phyloP scores from a whole-genome alignment of 345 rosid genomes.

The Geranium rotundifolium region DNA sequence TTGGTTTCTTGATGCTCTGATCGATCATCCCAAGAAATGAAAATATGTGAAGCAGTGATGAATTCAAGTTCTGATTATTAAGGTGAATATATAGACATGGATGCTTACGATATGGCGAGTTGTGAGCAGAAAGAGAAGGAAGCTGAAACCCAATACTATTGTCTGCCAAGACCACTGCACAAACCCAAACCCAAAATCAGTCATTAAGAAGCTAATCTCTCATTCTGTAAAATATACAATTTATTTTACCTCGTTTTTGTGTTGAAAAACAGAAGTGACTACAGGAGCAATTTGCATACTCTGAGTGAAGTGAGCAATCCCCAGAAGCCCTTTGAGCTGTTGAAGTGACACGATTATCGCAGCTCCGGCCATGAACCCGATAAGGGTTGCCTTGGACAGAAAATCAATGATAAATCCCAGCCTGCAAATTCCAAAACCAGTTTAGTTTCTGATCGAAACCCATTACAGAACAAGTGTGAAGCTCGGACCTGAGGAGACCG shows the following conservation, averaged over 20 bases:
- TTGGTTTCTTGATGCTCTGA: conserved; percentile 79
- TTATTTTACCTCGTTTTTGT: conserved; percentile 53
- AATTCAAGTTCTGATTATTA: too few species aligned
- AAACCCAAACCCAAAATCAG: not conserved
- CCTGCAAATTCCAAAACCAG: conserved; percentile 30
- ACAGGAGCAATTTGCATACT: too few species aligned
- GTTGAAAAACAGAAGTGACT: too few species aligned
- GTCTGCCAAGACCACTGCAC: conserved; percentile 98
- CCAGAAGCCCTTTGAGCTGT: too few species aligned
- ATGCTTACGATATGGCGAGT: conserved; percentile 67
- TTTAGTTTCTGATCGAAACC: not conserved
- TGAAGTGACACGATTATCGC: too few species aligned
- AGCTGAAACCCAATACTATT: conserved; percentile 53
- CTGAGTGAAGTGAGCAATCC: too few species aligned
- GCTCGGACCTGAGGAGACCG: conserved; percentile 87
- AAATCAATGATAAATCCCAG: conserved; percentile 92
- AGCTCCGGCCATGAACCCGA: too few species aligned
- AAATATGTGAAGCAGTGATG: not conserved
- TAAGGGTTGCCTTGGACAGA: conserved; percentile 92
- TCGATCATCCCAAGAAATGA: conserved; percentile 3
- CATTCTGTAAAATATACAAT: not conserved
- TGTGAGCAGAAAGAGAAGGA: conserved; percentile 54
- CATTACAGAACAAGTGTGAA: too few species aligned
- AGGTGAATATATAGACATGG: not conserved
- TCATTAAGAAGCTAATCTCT: too few species aligned